These are phyloP conservation scores for Odonthalia washingtoniensis DNA, from an alignment of 31 red algal genomes.

Conservation along the genomic window DNA sequence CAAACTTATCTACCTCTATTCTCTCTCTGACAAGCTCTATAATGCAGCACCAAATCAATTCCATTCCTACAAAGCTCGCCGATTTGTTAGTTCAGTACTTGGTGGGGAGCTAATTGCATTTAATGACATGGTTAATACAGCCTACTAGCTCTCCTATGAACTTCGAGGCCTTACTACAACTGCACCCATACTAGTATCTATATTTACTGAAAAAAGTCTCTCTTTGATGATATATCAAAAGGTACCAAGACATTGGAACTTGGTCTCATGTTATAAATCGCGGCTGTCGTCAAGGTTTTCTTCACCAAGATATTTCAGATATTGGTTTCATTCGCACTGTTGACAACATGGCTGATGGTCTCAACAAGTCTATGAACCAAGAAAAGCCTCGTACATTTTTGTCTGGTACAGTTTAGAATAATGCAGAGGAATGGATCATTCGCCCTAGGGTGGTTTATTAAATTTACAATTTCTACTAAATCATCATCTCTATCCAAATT, in stretches of 20 bases:
- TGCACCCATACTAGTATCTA: background rate
- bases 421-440: too few relatives aligned
- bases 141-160: background rate
- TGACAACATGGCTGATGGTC: slow-evolving; percentile 43
- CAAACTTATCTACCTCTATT: too few relatives aligned
- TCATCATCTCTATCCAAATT: too few relatives aligned
- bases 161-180: background rate
- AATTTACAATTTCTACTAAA: too few relatives aligned
- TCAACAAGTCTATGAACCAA: slow-evolving; percentile 21
- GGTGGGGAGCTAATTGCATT: slow-evolving; percentile 18
- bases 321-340: slow-evolving; percentile 31
- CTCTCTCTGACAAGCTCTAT: too few relatives aligned
- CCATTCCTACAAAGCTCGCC: slow-evolving; percentile 21
- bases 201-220: slow-evolving; percentile 20
- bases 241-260: slow-evolving; percentile 8
- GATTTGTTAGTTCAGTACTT: background rate
- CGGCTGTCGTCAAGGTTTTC: background rate
- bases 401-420: too few relatives aligned
- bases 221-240: slow-evolving; percentile 15
- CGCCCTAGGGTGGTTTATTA: too few relatives aligned
- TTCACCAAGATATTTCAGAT: background rate
- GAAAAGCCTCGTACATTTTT: background rate
- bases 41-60: background rate
- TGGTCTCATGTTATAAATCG: background rate
- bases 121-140: slow-evolving; percentile 21